Percentiles rank a stretch among this genome's conserved stretches.
These are phyloP conservation scores for Rhizopogon parksii DNA, from an alignment of 1,284 basidiomycete genomes.

Conservation along the genomic window DNA sequence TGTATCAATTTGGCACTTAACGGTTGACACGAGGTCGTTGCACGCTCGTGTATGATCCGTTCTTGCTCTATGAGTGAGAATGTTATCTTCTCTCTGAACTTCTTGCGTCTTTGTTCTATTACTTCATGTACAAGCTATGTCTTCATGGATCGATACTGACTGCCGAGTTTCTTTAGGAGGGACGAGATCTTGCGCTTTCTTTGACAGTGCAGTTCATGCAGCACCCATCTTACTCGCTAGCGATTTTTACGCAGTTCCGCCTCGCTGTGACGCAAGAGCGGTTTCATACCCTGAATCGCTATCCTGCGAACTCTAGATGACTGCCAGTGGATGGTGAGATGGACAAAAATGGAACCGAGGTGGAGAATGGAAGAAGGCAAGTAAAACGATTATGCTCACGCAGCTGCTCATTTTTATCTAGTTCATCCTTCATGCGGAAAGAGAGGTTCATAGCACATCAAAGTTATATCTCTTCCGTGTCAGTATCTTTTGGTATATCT, in stretches of 20 bases:
- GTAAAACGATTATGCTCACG: constrained; percentile 33
- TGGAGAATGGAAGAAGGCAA: constrained; percentile 24
- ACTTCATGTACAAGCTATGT: neutral
- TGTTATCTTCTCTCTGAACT: neutral
- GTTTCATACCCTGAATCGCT: constrained; percentile 40
- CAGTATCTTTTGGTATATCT: constrained; percentile 72
- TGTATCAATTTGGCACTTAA: neutral
- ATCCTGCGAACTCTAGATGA: constrained; percentile 47
- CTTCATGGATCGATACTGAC: neutral
- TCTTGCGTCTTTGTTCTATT: neutral
- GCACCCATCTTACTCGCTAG: too few relatives aligned
- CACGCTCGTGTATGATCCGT: neutral
- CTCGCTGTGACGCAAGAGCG: constrained; percentile 29
- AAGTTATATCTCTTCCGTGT: constrained; percentile 66
- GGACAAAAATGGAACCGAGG: constrained; percentile 59
- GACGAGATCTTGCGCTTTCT: too few relatives aligned
- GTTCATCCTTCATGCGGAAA: constrained; percentile 42
- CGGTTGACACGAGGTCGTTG: neutral
- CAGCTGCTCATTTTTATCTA: constrained; percentile 49
- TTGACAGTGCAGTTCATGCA: too few relatives aligned
- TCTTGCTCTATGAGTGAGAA: neutral
- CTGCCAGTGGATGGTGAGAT: constrained; percentile 58
- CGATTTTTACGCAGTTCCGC: too few relatives aligned
- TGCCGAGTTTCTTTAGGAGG: neutral
- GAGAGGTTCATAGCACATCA: constrained; percentile 59